These are phyloP conservation scores for Eragrostis nindensis DNA, from an alignment of 176 grass and related monocot genomes.

Conservation along the genomic window DNA sequence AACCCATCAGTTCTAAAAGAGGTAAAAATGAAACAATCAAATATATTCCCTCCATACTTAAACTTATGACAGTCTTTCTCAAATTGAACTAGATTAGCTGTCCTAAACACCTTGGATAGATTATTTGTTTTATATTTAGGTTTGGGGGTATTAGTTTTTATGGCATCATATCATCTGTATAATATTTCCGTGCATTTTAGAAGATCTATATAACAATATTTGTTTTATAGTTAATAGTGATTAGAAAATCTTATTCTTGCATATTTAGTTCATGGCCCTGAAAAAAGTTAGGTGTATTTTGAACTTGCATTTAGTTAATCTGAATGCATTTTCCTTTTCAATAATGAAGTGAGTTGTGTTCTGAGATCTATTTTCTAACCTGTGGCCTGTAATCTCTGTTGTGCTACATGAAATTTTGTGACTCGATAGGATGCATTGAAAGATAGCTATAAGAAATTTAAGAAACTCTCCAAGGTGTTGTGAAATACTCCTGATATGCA, in stretches of 20 bases:
- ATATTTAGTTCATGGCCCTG: neutral
- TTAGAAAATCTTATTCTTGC: neutral
- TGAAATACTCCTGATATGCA: neutral
- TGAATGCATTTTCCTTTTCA: neutral
- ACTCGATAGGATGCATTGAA: neutral
- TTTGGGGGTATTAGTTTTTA: neutral
- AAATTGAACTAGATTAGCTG: too few relatives aligned
- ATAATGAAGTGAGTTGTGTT: neutral
- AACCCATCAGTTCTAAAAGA: constrained; percentile 75
- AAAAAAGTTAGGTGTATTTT: neutral
- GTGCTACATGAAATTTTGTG: neutral
- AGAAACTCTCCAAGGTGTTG: neutral
- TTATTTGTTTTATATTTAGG: neutral
- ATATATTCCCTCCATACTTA: neutral
- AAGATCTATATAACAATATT: neutral
- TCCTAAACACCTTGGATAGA: too few relatives aligned
- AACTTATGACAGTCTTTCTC: neutral
- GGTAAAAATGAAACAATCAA: constrained; percentile 43
- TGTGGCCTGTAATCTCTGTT: neutral
- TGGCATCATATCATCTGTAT: neutral
- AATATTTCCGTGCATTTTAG: constrained; percentile 1
- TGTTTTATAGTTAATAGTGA: constrained; percentile 1
- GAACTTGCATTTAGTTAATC: neutral
- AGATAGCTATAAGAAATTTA: neutral
- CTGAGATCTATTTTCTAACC: neutral